phyloP scores from a whole-genome alignment of 1,284 basidiomycete species.

The Inonotus hispidus region DNA sequence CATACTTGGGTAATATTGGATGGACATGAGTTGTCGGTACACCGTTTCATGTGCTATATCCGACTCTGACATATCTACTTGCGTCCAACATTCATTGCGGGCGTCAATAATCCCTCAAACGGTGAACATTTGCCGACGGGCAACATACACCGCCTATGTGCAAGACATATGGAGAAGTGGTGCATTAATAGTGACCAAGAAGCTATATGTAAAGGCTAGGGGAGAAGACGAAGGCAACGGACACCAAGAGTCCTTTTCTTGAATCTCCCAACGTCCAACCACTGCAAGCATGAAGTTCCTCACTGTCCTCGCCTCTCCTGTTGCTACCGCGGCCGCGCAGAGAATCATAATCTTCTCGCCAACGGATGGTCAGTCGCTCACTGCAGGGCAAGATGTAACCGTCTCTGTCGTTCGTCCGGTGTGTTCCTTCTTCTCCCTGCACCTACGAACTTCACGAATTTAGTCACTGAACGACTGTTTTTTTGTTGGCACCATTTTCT shows the following conservation, averaged over 20 bases:
- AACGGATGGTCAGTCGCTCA: slow-evolving; percentile 27
- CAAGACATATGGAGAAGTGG: no score
- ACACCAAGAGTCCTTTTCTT: no score
- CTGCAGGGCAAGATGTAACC: slow-evolving; percentile 32
- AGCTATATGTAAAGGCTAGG: no score
- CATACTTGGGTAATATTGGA: no score
- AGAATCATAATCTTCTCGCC: slow-evolving; percentile 35
- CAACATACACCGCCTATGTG: neutral
- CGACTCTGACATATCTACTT: no score
- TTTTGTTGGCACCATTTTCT: neutral
- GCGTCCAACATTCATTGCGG: no score
- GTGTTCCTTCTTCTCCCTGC: slow-evolving; percentile 19
- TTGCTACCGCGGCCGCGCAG: slow-evolving; percentile 34
- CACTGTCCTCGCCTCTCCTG: slow-evolving; percentile 4
- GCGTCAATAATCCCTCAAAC: neutral
- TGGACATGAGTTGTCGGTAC: no score
- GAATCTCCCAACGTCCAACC: neutral
- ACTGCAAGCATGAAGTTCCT: slow-evolving; percentile 8
- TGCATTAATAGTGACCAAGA: no score
- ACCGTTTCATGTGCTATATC: no score
- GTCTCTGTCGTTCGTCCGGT: slow-evolving; percentile 43
- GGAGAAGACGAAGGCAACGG: no score
- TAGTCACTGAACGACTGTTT: neutral
- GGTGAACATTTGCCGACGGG: neutral
- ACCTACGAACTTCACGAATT: no score